Evolutionary conservation across 1,139 yeast species (phyloP), one percentile per base, ranked within the genome.

Genomic region (Pichia sp.): DNA sequence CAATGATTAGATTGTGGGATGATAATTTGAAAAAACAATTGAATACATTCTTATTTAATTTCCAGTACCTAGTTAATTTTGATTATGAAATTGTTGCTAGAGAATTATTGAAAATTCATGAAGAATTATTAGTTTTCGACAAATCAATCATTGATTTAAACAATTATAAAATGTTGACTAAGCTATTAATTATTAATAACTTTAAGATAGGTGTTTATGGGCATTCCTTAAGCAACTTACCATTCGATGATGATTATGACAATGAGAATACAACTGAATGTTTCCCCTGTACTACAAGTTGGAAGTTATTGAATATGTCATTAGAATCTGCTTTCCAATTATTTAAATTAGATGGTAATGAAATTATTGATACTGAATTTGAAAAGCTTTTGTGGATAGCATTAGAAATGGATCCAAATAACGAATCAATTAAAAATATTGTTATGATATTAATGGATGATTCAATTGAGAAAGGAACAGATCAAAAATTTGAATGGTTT

Each of bases 351-450:
- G 39, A 37, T 19, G 64, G 64, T 37, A 54, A 59, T 5, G 60
- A 57, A 25, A 21, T 56, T 4, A 57, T 68, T 35, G 50, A 56
- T 5, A 39, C 43, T 10, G 55, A 54, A 1, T 42, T 69, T 42
- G 72, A 69, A 40, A 53, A 56, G 7, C 44, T 64, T 3, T 41
- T 69, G n/a, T 72, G 77, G 77, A 54, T 68, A 18, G 59, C 63
- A 3, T 51, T 71, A 24, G 71, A 69, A 30, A 36, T 55, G n/a
- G 57, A 53, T 30, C 68, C 74, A 1, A 53, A 56, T 7, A 54
- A 55, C 38, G 40, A 46, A 40, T 36, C 59, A 38, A 47, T 54
- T 50, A 31, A 54, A 52, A 42, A 53, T 41, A 58, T 48, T 42
- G 60, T 51, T 35, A 34, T 23, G n/a, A 44, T 52, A 15, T 54